Evolutionary conservation across 495 filamentous ascomycete species (phyloP).

Genomic region (Cetradonia linearis): DNA sequence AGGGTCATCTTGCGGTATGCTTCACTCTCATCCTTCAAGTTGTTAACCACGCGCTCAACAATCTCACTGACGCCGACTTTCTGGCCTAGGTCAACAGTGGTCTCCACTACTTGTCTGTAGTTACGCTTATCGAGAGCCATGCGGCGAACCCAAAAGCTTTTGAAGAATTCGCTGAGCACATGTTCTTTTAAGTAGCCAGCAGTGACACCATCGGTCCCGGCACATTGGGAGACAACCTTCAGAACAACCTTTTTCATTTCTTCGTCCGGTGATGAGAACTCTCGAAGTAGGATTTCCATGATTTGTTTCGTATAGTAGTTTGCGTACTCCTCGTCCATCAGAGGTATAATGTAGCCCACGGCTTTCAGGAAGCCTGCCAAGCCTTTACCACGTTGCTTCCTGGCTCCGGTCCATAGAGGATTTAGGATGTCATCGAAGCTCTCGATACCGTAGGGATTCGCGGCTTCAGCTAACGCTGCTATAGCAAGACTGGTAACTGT

Average conservation of each 20-base stretch:
- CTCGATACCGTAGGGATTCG: conserved; percentile 98
- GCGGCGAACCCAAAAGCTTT: conserved; percentile 94
- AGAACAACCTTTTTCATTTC: conserved; percentile 99
- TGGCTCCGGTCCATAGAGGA: conserved; percentile 88
- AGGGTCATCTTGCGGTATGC: conserved; percentile 99
- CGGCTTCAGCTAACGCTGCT: conserved; percentile 90
- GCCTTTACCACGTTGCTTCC: conserved; percentile 90
- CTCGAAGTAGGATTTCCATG: conserved; percentile 94
- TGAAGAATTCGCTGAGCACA: conserved; percentile 93
- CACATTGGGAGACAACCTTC: conserved; percentile 96
- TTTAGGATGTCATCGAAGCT: conserved; percentile 97
- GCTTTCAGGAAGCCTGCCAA: conserved; percentile 94
- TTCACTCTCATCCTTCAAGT: conserved; percentile 96
- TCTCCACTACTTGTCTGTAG: conserved; percentile 94
- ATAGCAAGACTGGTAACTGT: conserved; percentile 94
- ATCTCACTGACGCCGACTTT: conserved; percentile 96
- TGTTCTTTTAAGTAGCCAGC: conserved; percentile 89
- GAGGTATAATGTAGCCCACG: conserved; percentile 93
- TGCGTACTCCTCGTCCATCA: conserved; percentile 99
- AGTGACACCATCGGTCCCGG: conserved; percentile 88
- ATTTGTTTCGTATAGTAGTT: conserved; percentile 99
- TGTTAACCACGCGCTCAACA: conserved; percentile 80
- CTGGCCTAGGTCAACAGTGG: conserved; percentile 92
- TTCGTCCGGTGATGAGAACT: conserved; percentile 93
- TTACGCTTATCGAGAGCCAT: conserved; percentile 97